Evolutionary conservation across 1,139 yeast species (phyloP).

Genomic region (Taiozyma onychis): DNA sequence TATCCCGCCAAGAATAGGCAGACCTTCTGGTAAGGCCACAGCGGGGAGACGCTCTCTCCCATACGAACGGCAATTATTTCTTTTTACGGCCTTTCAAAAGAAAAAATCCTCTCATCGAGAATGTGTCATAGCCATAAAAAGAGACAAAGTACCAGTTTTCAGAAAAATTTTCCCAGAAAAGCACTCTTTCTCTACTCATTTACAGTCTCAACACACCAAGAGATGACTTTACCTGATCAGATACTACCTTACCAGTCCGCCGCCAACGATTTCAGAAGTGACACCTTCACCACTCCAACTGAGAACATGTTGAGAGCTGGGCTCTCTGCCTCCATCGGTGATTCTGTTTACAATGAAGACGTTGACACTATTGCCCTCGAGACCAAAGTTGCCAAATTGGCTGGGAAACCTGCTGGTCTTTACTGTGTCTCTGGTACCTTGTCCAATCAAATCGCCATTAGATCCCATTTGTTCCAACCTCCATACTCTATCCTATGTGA

Average conservation of each 20-base stretch:
- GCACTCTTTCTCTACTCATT: not conserved
- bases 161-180: not conserved
- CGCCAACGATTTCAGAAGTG: conserved; percentile 69
- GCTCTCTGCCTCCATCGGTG: conserved; percentile 64
- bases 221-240: not conserved
- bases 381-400: conserved; percentile 53
- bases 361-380: conserved; percentile 62
- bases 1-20: not conserved
- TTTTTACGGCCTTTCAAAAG: not conserved
- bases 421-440: conserved; percentile 89
- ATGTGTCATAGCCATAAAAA: not conserved
- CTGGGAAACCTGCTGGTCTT: conserved; percentile 81
- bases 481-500: conserved; percentile 80
- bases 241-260: conserved; percentile 28
- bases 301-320: conserved; percentile 65
- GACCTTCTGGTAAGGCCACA: conserved; percentile 1
- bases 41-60: not conserved
- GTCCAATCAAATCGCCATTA: conserved; percentile 81
- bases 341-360: conserved; percentile 87
- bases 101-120: not conserved
- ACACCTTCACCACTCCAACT: conserved; percentile 92
- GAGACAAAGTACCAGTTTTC: not conserved
- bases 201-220: not conserved
- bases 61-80: conserved; percentile 6
- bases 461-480: conserved; percentile 76